Base-by-base conservation (phyloP, 2,329 filamentous ascomycete species). In the Westerdykella sp. region DNA sequence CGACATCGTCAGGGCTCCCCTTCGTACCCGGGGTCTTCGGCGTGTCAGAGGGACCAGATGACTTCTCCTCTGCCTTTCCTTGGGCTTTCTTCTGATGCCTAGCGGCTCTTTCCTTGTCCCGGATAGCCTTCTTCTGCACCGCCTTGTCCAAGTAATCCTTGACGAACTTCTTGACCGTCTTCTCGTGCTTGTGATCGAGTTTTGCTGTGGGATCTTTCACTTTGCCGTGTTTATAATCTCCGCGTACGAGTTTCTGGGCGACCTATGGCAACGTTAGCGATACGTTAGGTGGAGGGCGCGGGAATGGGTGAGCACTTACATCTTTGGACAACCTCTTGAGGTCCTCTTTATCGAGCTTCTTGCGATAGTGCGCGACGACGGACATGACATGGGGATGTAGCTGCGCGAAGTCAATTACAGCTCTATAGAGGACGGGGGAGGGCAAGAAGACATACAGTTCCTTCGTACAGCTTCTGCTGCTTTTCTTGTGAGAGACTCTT, bases 401-500 rank as follows among this genome's bases (percentile, higher is more conserved):
- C 88, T 93, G 52, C 16, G 25, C 4, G 25, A 28, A 12, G 25
- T 28, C 32, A 22, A 46, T 59, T 49, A 57, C 47, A 39, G 4
- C 16, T 4, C 11, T 18, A 18, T 1, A 21, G 18, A 21, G 18
- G 6, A 37, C 12, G 7, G 37, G 13, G 9, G 10, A 3, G 30
- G 4, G 4, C 4, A 30, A 7, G 34, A 28, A 14, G 22, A 73
- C 86, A 66, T 75, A 94, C 88, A 40, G 89, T 95, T 61, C 90
- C 90, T 66, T 96, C 90, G 58, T 96, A 97, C 2, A 95, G 76
- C 71, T 88, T 95, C 79, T 89, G 94, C 68, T 93, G 87, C 69
- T 96, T 96, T 52, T 96, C 90, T 53, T 81, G 65, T 1, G 83
- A 74, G 25, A 83, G 65, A 46, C 75, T 77, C 43, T 80, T 77